Evolutionary conservation across 352 stramenopile genomes (phyloP), one percentile per base, ranked within the genome.

Genomic region (Paralagenidium karlingii): DNA sequence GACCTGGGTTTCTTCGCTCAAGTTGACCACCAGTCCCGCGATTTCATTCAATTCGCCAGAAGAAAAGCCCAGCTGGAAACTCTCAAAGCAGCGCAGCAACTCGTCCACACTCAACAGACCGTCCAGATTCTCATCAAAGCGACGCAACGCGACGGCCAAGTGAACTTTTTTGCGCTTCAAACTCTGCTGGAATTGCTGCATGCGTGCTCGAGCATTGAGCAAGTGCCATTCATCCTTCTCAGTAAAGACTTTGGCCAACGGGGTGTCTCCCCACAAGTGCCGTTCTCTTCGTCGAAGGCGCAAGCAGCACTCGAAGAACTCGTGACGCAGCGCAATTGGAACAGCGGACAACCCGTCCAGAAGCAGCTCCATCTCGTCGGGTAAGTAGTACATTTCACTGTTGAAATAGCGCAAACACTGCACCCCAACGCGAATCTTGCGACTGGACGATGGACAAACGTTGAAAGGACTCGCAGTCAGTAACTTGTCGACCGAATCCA

Each of bases 391-490:
- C 49, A 98, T 95, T 47, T 97, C 87, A 59, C 94, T 97, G 66
- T 99, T 98, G 60, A 99, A 96, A 60, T 98, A 99, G 7, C 94
- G 83, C 47, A 96, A 93, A 52, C 92, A 98, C 41, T 92, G 68
- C 0, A 87, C 53, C 4, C 59, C 70, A 7, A 75, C 63, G 5
- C 63, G 47, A 20, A 86, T 51, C 20, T 54, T 53, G 10, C 43
- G 49, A 19, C 7, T 7, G n/a, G n/a, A n/a, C n/a, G n/a, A n/a
- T 27, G 27, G 24, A 27, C 24, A 15, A 16, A 13, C 16, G 3
- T 7, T 7, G 22, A 36, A 36, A 7, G 22, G 30, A 16, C 30
- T 7, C 3, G 22, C 7, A 16, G 16, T 22, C 30, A 16, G 22
- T 22, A 36, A 20, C 16, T 20, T 20, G 16, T 3, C 7, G 3